phyloP scores from a whole-genome alignment of 2,329 filamentous ascomycete species.

The Xylaria multiplex region DNA sequence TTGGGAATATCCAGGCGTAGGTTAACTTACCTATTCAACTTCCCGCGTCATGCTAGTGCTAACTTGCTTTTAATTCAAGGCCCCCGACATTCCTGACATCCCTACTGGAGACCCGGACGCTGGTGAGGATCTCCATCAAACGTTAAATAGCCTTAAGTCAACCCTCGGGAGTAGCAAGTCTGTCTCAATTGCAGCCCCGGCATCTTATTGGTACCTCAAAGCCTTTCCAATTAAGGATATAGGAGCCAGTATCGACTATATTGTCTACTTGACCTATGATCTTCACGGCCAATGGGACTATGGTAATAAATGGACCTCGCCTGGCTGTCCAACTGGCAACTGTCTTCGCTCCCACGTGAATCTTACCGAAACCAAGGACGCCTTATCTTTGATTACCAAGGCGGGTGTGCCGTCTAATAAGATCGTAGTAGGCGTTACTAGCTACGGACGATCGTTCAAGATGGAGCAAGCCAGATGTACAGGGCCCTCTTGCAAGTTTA shows the following conservation, averaged over 20 bases:
- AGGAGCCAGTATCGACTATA: conserved; percentile 39
- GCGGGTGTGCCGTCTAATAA: conserved; percentile 38
- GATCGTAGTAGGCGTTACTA: conserved; percentile 37
- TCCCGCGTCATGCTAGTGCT: too few relatives aligned
- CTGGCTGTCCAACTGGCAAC: conserved; percentile 33
- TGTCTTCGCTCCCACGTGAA: conserved; percentile 48
- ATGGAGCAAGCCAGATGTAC: too few relatives aligned
- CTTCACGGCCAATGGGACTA: conserved; percentile 42
- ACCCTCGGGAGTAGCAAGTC: too few relatives aligned
- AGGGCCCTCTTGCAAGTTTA: too few relatives aligned
- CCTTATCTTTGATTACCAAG: conserved; percentile 43
- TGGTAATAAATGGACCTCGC: conserved; percentile 25
- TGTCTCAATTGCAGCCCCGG: conserved; percentile 40
- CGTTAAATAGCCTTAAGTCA: too few relatives aligned
- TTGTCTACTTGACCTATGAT: conserved; percentile 42
- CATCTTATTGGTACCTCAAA: conserved; percentile 45
- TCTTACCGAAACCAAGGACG: conserved; percentile 45
- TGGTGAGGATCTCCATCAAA: too few relatives aligned
- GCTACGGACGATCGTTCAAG: conserved; percentile 26
- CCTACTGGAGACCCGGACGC: too few relatives aligned
- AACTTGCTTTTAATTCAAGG: too few relatives aligned
- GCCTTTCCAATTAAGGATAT: conserved; percentile 38
- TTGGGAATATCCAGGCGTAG: too few relatives aligned
- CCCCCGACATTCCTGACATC: too few relatives aligned
- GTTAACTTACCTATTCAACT: too few relatives aligned